Base-by-base conservation (phyloP, 2,329 filamentous ascomycete genomes). In the Pyrenochaeta sp. region DNA sequence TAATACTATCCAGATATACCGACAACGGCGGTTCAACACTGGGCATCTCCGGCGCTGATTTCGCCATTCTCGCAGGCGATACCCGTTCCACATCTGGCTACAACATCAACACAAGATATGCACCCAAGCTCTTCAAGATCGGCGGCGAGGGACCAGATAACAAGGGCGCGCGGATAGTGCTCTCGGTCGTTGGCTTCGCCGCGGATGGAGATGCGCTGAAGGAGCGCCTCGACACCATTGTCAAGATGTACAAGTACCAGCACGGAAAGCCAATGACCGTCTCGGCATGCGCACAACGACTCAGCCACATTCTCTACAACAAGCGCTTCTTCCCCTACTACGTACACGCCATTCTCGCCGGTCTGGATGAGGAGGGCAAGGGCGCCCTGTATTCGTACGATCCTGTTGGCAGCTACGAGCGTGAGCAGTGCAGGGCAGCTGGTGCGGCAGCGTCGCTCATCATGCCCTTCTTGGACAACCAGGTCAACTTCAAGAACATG, bases 321-420 rank as follows among this genome's bases (percentile, higher is more conserved):
- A 97, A 97, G 80, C 90, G 94, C 35, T 99, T 99, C 81, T 99
- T 99, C 80, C 94, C 94, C 15, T 99, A 96, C 83, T 99, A 99
- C 74, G 90, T 95, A 45, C 86, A 93, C 65, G 93, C 93, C 21
- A 97, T 99, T 72, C 80, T 99, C 32, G 94, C 89, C 32, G 94
- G 94, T 14, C 76, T 99, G 51, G 95, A 99, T 64, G 94, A 97
- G 77, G 86, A 97, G 52, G 94, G 94, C 61, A 89, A 86, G 72
- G 95, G 94, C 46, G 93, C 93, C 40, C 81, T 99, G 50, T 99
- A 96, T 81, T 94, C 89, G 55, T 99, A 99, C 77, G 94, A 99
- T 70, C 94, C 94, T 1, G 94, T 99, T 28, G 94, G 94, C 60
- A 96, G 90, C 71, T 99, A 97, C 76, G 94, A 99, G 81, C 81